phyloP scores from a whole-genome alignment of 371 early-diverging fungal genomes.

The Cladochytrium tenue region DNA sequence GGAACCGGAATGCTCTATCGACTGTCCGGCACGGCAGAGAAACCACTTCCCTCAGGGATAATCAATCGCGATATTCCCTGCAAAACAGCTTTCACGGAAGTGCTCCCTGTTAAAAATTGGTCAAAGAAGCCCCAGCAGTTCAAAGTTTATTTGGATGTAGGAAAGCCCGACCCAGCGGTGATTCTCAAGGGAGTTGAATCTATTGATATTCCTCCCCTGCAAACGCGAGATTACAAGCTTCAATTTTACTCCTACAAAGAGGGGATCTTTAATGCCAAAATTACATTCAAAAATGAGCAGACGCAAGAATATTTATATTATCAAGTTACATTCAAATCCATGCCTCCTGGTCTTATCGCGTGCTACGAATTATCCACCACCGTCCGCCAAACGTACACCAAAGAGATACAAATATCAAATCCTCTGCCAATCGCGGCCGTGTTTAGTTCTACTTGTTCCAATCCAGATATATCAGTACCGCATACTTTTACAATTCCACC shows the following conservation, averaged over 20 bases:
- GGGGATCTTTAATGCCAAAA: slow-evolving; percentile 41
- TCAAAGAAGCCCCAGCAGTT: slow-evolving; percentile 50
- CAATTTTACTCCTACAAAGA: slow-evolving; percentile 57
- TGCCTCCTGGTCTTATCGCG: slow-evolving; percentile 50
- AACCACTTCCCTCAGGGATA: slow-evolving; percentile 43
- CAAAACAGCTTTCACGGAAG: slow-evolving; percentile 51
- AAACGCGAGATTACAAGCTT: slow-evolving; percentile 52
- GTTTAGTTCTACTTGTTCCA: slow-evolving; percentile 41
- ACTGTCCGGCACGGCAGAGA: slow-evolving; percentile 52
- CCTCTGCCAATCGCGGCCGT: slow-evolving; percentile 44
- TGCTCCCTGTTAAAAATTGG: slow-evolving; percentile 51
- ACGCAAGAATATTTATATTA: slow-evolving; percentile 55
- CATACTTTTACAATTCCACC: slow-evolving; percentile 45
- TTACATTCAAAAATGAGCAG: slow-evolving; percentile 54
- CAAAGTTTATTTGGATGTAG: slow-evolving; percentile 43
- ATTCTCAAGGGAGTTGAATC: slow-evolving; percentile 54
- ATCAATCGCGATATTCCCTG: slow-evolving; percentile 51
- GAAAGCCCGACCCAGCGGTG: slow-evolving; percentile 51
- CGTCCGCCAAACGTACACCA: slow-evolving; percentile 36
- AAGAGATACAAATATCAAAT: slow-evolving; percentile 43
- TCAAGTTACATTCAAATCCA: slow-evolving; percentile 47
- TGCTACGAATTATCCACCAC: slow-evolving; percentile 41
- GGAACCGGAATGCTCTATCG: slow-evolving; percentile 55
- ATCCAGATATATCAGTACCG: slow-evolving; percentile 43
- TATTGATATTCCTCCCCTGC: slow-evolving; percentile 48